Conservation (phyloP, 2,329 filamentous ascomycete genomes). For the Bipolaris victoriae region DNA sequence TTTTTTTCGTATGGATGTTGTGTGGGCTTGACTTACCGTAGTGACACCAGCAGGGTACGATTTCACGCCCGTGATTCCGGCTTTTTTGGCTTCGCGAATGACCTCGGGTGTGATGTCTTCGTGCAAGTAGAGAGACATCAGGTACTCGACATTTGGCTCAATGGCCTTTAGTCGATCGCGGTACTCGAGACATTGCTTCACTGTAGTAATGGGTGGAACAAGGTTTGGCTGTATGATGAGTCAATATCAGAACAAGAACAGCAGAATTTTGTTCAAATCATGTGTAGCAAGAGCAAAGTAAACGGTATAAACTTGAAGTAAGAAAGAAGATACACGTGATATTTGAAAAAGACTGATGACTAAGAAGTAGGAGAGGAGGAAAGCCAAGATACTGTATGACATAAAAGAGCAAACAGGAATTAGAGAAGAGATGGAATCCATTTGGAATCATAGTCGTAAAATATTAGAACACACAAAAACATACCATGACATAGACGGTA, state of each 20-base stretch:
- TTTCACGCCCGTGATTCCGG: slow-evolving; percentile 76
- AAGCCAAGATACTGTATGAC: not conserved
- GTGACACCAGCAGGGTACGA: slow-evolving; percentile 63
- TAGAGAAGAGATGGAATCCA: not conserved
- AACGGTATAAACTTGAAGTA: no score
- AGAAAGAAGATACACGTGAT: no score
- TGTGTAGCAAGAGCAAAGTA: no score
- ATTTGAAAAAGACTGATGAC: no score
- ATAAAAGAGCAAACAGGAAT: not conserved
- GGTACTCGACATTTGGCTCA: slow-evolving; percentile 57
- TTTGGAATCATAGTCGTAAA: not conserved
- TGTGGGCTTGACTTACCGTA: slow-evolving; percentile 28
- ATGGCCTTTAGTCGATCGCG: slow-evolving; percentile 52
- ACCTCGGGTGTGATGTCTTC: slow-evolving; percentile 56
- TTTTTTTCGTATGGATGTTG: not conserved
- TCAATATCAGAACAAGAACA: not conserved
- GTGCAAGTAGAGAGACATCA: slow-evolving; percentile 60
- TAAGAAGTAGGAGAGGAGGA: no score
- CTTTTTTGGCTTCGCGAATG: slow-evolving; percentile 73
- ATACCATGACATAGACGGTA: slow-evolving; percentile 61
- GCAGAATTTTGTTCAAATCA: not conserved
- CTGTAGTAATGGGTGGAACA: slow-evolving; percentile 58
- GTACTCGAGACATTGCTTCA: slow-evolving; percentile 56
- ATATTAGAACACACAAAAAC: not conserved
- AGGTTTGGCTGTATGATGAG: slow-evolving; percentile 54